Percentiles rank a stretch among this genome's conserved stretches.
phyloP scores from a whole-genome alignment of 306 rosid species.

The Quercus agrifolia region DNA sequence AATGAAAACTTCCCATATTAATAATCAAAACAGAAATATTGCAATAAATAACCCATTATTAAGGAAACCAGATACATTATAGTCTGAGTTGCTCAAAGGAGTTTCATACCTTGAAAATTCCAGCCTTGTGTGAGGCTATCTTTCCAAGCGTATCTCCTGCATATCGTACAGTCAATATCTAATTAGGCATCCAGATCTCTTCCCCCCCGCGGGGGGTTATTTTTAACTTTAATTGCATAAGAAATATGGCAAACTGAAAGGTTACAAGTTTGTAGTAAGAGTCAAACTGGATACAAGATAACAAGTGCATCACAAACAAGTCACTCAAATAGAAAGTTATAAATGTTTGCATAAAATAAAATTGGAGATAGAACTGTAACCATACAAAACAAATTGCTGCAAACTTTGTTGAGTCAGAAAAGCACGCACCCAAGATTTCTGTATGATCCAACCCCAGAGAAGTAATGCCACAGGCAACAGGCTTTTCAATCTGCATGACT shows the following conservation, averaged over 20 bases:
- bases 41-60: constrained; percentile 19
- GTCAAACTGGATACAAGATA: constrained; percentile 14
- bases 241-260: background rate
- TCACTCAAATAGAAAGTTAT: background rate
- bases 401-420: constrained; percentile 9
- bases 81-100: constrained; percentile 21
- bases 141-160: constrained; percentile 60
- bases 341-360: background rate
- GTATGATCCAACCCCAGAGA: constrained; percentile 79
- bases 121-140: constrained; percentile 80
- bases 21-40: constrained; percentile 31
- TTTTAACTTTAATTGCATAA: background rate
- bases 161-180: background rate
- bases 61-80: constrained; percentile 21
- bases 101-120: constrained; percentile 65
- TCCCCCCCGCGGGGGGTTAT: background rate
- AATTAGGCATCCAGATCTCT: background rate
- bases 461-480: constrained; percentile 74
- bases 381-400: constrained; percentile 19
- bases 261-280: background rate
- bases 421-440: constrained; percentile 53
- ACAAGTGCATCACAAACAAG: constrained; percentile 1
- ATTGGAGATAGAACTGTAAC: background rate
- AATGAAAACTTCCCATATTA: constrained; percentile 31
- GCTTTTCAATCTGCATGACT: constrained; percentile 55